These are phyloP conservation scores for Arthrobotrys sinensis DNA, from an alignment of 2,329 filamentous ascomycete genomes.

Conservation along the genomic window DNA sequence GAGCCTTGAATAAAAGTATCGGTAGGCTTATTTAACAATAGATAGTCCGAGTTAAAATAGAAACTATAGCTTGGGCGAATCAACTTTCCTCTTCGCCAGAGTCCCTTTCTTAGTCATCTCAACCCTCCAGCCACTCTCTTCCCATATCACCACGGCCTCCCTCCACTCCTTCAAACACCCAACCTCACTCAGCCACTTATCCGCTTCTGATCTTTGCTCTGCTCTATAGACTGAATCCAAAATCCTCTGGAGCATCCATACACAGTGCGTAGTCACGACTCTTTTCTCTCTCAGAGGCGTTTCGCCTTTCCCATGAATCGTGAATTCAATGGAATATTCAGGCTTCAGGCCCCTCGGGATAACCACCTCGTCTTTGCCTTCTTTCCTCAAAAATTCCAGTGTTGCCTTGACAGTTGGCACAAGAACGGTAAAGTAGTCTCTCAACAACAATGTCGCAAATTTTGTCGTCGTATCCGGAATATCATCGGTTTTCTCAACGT, in stretches of 20 bases:
- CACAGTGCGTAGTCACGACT: conserved; percentile 42
- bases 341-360: conserved; percentile 47
- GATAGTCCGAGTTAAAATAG: neutral
- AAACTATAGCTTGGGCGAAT: conserved; percentile 35
- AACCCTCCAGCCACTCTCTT: conserved; percentile 48
- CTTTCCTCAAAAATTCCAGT: conserved; percentile 36
- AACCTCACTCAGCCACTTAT: conserved; percentile 49
- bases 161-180: conserved; percentile 48
- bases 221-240: conserved; percentile 37
- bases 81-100: conserved; percentile 33
- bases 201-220: conserved; percentile 41
- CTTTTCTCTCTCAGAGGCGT: conserved; percentile 31
- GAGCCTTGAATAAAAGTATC: too few relatives aligned
- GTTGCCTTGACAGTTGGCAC: conserved; percentile 31
- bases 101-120: conserved; percentile 48
- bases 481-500: conserved; percentile 28
- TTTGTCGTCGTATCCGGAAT: conserved; percentile 45
- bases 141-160: conserved; percentile 31
- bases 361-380: conserved; percentile 37
- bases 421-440: conserved; percentile 43
- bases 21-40: too few relatives aligned
- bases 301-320: conserved; percentile 32
- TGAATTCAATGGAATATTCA: conserved; percentile 39
- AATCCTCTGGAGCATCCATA: conserved; percentile 54
- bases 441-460: conserved; percentile 24